phyloP scores from a whole-genome alignment of 257 asterid species.

The Orobanche coerulescens region DNA sequence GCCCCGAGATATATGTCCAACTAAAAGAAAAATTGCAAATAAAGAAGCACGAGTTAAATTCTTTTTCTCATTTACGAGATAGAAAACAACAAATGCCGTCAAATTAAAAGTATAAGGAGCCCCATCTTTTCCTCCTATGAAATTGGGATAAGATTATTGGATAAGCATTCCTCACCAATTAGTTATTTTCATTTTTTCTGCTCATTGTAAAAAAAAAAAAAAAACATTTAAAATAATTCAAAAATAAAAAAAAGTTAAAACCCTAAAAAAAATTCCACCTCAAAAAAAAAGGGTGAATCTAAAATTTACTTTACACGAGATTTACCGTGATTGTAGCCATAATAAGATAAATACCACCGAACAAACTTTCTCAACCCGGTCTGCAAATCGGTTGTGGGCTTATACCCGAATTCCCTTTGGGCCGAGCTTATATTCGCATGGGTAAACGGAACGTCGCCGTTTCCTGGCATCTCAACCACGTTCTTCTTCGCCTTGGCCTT shows the following conservation, averaged over 20 bases:
- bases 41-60: too few relatives aligned
- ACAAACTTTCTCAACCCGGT: slow-evolving; percentile 71
- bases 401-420: slow-evolving; percentile 52
- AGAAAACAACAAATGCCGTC: too few relatives aligned
- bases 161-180: too few relatives aligned
- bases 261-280: slow-evolving; percentile 1
- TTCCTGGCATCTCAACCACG: slow-evolving; percentile 53
- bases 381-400: slow-evolving; percentile 64
- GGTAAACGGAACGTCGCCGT: slow-evolving; percentile 69
- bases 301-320: slow-evolving; percentile 19
- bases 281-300: neutral
- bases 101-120: too few relatives aligned
- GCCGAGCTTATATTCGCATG: slow-evolving; percentile 65
- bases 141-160: too few relatives aligned
- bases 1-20: too few relatives aligned
- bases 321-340: slow-evolving; percentile 23
- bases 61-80: too few relatives aligned
- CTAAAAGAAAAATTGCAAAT: too few relatives aligned
- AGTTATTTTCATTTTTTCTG: too few relatives aligned
- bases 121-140: too few relatives aligned
- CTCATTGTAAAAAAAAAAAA: too few relatives aligned
- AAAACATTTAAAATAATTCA: too few relatives aligned
- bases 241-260: neutral
- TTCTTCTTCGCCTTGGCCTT: slow-evolving; percentile 56
- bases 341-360: slow-evolving; percentile 50